Conservation (phyloP, 768 basidiomycete genomes). For the Suillus weaverae region DNA sequence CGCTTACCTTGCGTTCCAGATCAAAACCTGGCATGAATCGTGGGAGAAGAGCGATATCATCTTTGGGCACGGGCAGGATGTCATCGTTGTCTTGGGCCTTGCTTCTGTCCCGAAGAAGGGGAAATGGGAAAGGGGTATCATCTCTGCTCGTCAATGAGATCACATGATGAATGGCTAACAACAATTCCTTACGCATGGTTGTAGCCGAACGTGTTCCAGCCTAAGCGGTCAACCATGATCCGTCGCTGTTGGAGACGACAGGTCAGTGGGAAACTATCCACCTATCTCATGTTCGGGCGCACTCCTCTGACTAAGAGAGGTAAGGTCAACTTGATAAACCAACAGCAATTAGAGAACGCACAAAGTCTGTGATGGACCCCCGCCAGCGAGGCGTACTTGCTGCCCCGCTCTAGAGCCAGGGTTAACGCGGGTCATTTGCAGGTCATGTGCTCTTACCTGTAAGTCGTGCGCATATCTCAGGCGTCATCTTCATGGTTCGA, state of each 20-base stretch:
- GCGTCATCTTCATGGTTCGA: not conserved
- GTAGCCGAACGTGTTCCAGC: not conserved
- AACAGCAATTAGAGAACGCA: not conserved
- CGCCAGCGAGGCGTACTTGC: constrained; percentile 1
- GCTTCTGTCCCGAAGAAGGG: not conserved
- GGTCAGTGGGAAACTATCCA: not conserved
- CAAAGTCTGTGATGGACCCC: constrained; percentile 7
- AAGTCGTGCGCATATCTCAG: constrained; percentile 1
- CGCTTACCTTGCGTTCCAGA: constrained; percentile 4
- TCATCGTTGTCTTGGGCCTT: not conserved
- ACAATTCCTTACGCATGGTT: not conserved
- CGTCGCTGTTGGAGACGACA: constrained; percentile 2
- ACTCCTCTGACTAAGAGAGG: constrained; percentile 2
- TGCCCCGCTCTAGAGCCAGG: constrained; percentile 5
- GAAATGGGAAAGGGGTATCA: not conserved
- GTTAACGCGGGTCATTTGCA: not conserved
- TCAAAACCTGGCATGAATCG: constrained; percentile 5
- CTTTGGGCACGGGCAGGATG: not conserved
- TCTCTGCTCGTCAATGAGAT: not conserved
- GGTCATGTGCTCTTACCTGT: constrained; percentile 1
- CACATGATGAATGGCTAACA: not conserved
- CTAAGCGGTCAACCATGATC: constrained; percentile 6
- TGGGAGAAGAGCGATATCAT: constrained; percentile 1
- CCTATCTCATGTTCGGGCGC: not conserved
- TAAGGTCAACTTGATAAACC: not conserved